Base-by-base conservation (phyloP, 2,329 filamentous ascomycete genomes). In the Apiospora malaysiana region DNA sequence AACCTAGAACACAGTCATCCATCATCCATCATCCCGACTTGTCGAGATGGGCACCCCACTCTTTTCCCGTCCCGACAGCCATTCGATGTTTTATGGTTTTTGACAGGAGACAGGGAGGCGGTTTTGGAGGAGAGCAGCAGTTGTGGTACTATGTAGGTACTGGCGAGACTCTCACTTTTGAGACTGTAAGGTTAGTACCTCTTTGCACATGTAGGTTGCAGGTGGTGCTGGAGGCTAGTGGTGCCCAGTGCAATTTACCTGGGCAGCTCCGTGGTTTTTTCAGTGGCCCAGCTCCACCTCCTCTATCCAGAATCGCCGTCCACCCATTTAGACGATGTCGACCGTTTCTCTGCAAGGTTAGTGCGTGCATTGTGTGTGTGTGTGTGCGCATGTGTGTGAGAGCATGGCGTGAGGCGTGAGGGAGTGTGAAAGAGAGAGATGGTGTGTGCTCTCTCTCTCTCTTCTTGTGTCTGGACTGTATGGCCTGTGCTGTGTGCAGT, bases 81-180 rank as follows among this genome's bases (percentile, higher is more conserved):
- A 59, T 59, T 59, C 51, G 27, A 40, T 40, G 56, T 63, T 63
- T 63, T 63, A 63, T 63, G 32, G 56, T 63, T 63, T 59, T 63
- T 63, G 56, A 63, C 56, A 63, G 56, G 56, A 63, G 56, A 63
- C 32, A 63, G 32, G 16, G 32, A 37, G 51, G n/a, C n/a, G 46
- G 46, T 47, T 47, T 23, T 32, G 25, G 14, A 16, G 49, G 16
- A 56, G 16, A 32, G 32, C 32, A 32, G 32, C 32, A 32, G 32
- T 32, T 32, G 32, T 32, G 32, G 32, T 32, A 32, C n/a, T n/a
- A n/a, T n/a, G n/a, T n/a, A 32, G 32, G 32, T 32, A 32, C 40
- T 42, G 9, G 8, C 42, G 12, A 45, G 16, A 45, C 42, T 45
- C 42, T 45, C 42, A 45, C 12, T 16, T 14, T 16, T 12, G 12